These are phyloP conservation scores for Diplodia intermedia DNA, from an alignment of 2,329 filamentous ascomycete genomes.

Conservation along the genomic window DNA sequence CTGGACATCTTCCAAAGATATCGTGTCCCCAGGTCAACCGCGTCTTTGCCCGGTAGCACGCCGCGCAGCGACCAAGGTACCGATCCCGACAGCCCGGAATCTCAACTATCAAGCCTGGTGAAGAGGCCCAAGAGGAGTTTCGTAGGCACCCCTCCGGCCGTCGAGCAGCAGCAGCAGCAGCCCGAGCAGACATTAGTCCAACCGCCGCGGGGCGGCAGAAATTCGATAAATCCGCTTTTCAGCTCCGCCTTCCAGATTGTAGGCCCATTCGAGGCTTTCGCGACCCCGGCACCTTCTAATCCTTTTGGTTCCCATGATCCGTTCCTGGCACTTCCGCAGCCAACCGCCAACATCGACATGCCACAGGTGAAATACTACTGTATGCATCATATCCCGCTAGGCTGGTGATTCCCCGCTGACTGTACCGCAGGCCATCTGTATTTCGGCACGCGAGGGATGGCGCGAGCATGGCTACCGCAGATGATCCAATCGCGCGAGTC, in stretches of 20 bases:
- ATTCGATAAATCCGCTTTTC: constrained; percentile 21
- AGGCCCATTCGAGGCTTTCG: constrained; percentile 10
- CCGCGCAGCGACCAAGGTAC: constrained; percentile 23
- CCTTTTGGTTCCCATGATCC: constrained; percentile 39
- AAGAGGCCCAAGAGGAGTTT: constrained; percentile 14
- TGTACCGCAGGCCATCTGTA: constrained; percentile 36
- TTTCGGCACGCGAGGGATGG: constrained; percentile 46
- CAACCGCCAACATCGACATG: constrained; percentile 42
- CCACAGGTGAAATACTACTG: constrained; percentile 47
- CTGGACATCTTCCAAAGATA: constrained; percentile 28
- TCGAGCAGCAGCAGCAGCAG: background rate
- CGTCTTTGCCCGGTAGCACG: constrained; percentile 12
- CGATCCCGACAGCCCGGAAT: constrained; percentile 28
- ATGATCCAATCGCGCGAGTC: constrained; percentile 45
- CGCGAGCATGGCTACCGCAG: constrained; percentile 45
- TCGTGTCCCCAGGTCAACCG: constrained; percentile 1
- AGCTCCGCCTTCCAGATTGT: constrained; percentile 9
- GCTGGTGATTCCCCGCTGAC: constrained; percentile 25
- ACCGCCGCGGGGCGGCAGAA: constrained; percentile 1
- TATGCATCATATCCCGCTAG: constrained; percentile 12
- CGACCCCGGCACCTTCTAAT: constrained; percentile 8
- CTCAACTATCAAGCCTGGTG: constrained; percentile 3
- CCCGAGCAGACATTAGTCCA: constrained; percentile 15
- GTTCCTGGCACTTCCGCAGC: constrained; percentile 46
- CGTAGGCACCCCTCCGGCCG: background rate